Conservation (phyloP, 2,329 filamentous ascomycete species). For the Penicillium sp. region DNA sequence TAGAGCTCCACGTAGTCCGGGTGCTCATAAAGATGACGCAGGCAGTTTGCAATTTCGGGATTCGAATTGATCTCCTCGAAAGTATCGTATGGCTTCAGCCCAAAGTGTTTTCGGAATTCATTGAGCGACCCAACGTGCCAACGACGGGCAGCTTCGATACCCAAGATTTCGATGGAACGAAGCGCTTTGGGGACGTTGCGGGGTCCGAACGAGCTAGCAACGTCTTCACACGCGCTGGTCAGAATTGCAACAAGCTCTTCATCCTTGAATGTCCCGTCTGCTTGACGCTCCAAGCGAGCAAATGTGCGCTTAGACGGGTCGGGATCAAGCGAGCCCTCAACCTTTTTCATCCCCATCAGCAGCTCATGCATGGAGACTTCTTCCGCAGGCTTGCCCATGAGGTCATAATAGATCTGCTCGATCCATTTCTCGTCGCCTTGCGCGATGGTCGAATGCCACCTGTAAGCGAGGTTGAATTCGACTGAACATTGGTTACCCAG, state of each 20-base stretch:
- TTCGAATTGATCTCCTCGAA: slow-evolving; percentile 84
- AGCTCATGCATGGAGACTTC: slow-evolving; percentile 57
- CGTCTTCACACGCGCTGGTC: slow-evolving; percentile 64
- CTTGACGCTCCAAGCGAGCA: slow-evolving; percentile 56
- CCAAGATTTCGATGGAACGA: slow-evolving; percentile 70
- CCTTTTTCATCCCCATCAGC: slow-evolving; percentile 56
- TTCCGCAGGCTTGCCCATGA: slow-evolving; percentile 56
- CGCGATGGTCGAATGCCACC: slow-evolving; percentile 77
- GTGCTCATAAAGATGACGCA: slow-evolving; percentile 61
- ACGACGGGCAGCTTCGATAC: slow-evolving; percentile 67
- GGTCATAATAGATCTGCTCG: slow-evolving; percentile 57
- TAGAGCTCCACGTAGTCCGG: slow-evolving; percentile 77
- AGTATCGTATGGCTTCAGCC: slow-evolving; percentile 65
- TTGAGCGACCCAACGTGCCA: slow-evolving; percentile 77
- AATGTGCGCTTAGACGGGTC: slow-evolving; percentile 68
- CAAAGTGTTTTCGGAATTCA: slow-evolving; percentile 78
- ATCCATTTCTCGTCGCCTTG: slow-evolving; percentile 76
- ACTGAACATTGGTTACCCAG: slow-evolving; percentile 78
- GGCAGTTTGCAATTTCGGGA: slow-evolving; percentile 59
- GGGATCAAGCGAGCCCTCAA: slow-evolving; percentile 54
- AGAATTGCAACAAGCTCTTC: slow-evolving; percentile 70
- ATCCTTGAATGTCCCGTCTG: slow-evolving; percentile 65
- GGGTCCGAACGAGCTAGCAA: slow-evolving; percentile 58
- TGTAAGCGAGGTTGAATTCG: slow-evolving; percentile 83
- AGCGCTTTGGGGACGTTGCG: slow-evolving; percentile 69